A percentile compares a stretch with the other conserved stretches of the same genome.
Conservation (phyloP, 1,284 basidiomycete genomes). For the Apiotrichum brassicae region DNA sequence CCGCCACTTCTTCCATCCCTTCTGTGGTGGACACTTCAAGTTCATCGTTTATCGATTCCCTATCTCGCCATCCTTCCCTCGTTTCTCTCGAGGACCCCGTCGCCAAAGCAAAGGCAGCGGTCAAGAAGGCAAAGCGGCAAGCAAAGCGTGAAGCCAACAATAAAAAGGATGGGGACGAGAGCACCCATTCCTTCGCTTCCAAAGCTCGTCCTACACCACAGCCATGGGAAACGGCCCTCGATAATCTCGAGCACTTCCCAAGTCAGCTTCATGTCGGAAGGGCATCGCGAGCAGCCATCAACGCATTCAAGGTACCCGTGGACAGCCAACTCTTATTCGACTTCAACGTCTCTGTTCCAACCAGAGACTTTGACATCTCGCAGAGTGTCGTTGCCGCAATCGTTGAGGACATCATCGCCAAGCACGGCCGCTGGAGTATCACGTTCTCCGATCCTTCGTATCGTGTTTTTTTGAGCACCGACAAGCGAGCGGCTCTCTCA, state of each 20-base stretch:
- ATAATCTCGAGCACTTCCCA: neutral
- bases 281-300: neutral
- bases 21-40: no score
- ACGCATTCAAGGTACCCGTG: neutral
- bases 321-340: neutral
- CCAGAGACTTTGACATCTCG: neutral
- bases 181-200: no score
- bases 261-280: neutral
- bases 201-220: no score
- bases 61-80: neutral
- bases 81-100: neutral
- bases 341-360: neutral
- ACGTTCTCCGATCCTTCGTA: constrained; percentile 14
- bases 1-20: neutral
- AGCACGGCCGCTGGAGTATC: constrained; percentile 14
- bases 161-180: neutral
- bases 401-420: constrained; percentile 6
- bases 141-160: neutral
- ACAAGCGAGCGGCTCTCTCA: constrained; percentile 8
- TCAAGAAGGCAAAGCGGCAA: neutral
- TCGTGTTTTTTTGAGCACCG: constrained; percentile 8
- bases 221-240: constrained; percentile 12
- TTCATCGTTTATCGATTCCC: neutral
- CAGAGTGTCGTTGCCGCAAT: constrained; percentile 4
- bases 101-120: neutral